Conservation (phyloP, 225 moss, liverwort and hornwort species). For the Marchantia polymorpha region DNA sequence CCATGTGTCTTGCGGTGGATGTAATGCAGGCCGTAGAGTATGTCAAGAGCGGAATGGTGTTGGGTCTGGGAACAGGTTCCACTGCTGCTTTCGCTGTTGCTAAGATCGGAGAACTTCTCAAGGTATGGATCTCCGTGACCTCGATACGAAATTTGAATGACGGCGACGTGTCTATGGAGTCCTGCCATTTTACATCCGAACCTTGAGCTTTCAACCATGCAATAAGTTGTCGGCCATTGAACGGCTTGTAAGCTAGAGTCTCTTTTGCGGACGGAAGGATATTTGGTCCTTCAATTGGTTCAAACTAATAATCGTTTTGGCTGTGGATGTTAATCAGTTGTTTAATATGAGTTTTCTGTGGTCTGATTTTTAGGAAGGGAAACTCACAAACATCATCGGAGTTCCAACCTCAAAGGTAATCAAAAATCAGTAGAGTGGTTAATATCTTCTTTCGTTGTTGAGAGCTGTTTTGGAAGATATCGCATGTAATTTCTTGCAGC, state of each 20-base stretch:
- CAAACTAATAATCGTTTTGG: too few species aligned
- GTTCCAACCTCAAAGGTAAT: conserved; percentile 88
- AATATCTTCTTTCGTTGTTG: background rate
- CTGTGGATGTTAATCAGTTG: too few species aligned
- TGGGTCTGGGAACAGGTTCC: conserved; percentile 95
- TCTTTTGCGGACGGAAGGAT: too few species aligned
- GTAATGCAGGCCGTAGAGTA: conserved; percentile 77
- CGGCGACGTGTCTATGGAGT: background rate
- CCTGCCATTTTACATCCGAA: background rate
- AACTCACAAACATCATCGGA: conserved; percentile 78
- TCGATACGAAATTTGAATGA: background rate
- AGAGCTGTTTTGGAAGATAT: too few species aligned
- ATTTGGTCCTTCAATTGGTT: too few species aligned
- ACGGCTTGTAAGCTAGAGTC: too few species aligned
- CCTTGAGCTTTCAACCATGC: background rate
- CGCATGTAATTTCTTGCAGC: too few species aligned
- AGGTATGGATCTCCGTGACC: conserved; percentile 44
- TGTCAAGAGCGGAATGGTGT: conserved; percentile 91
- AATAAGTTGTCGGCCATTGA: too few species aligned
- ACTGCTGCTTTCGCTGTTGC: conserved; percentile 94
- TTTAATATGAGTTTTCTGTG: background rate
- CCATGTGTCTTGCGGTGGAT: background rate
- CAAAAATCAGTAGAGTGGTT: too few species aligned
- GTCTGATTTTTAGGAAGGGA: conserved; percentile 57
- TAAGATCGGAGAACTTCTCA: conserved; percentile 87